Conservation (phyloP, 495 filamentous ascomycete species). For the Penicillium nucicola region DNA sequence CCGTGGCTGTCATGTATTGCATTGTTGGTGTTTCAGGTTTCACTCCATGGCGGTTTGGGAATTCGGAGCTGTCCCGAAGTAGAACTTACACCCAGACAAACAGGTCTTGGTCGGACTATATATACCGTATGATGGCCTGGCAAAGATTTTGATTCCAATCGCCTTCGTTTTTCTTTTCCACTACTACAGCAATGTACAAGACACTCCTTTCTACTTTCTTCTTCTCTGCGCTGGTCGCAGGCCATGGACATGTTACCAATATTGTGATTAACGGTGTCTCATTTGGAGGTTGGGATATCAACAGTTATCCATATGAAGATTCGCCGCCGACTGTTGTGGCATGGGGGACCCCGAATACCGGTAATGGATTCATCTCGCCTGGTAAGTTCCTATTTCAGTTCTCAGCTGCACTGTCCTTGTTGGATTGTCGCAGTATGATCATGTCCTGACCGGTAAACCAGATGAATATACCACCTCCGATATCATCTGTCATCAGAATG, state of each 20-base stretch:
- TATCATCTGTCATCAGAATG: conserved; percentile 65
- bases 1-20: too few species aligned
- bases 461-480: conserved; percentile 44
- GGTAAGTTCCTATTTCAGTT: conserved; percentile 2
- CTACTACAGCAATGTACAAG: background rate
- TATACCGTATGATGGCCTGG: too few species aligned
- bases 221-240: conserved; percentile 17
- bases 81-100: too few species aligned
- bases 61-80: too few species aligned
- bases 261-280: conserved; percentile 31
- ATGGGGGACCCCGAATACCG: conserved; percentile 53
- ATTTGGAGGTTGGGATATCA: conserved; percentile 43
- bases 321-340: conserved; percentile 50
- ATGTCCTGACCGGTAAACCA: conserved; percentile 39
- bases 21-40: too few species aligned
- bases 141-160: too few species aligned
- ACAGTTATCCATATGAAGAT: conserved; percentile 27
- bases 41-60: too few species aligned
- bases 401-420: background rate
- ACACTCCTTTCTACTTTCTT: background rate
- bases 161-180: too few species aligned
- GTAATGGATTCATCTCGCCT: conserved; percentile 57
- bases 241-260: conserved; percentile 28
- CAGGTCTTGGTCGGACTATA: too few species aligned
- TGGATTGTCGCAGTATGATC: background rate